Conservation (phyloP, 164 flowering plant genomes). For the Macadamia tetraphylla region DNA sequence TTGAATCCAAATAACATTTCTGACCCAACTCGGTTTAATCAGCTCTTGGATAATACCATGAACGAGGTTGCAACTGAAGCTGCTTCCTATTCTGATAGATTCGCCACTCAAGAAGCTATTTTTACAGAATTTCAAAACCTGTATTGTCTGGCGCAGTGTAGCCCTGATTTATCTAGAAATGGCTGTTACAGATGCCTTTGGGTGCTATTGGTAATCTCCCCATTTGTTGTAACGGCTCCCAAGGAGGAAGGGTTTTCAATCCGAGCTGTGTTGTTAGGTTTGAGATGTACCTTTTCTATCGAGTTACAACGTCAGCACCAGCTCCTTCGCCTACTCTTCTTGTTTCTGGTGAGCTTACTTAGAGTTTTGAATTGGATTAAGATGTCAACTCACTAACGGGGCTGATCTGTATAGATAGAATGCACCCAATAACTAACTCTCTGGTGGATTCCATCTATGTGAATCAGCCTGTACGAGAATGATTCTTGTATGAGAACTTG, state of each 20-base stretch:
- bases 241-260: neutral
- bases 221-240: neutral
- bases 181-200: slow-evolving; percentile 13
- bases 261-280: slow-evolving; percentile 11
- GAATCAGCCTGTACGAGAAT: too few relatives aligned
- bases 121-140: slow-evolving; percentile 12
- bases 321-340: too few relatives aligned
- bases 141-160: slow-evolving; percentile 36
- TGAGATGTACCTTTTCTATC: neutral
- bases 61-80: neutral
- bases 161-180: slow-evolving; percentile 16
- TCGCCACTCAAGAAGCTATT: neutral
- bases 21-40: slow-evolving; percentile 11
- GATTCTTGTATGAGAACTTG: too few relatives aligned
- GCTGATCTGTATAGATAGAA: too few relatives aligned
- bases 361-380: too few relatives aligned
- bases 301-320: neutral
- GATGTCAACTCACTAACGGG: too few relatives aligned
- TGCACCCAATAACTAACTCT: too few relatives aligned
- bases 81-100: too few relatives aligned
- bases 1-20: neutral
- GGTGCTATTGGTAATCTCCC: neutral
- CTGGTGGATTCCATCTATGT: too few relatives aligned
- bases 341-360: too few relatives aligned
- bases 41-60: neutral